Evolutionary conservation across 805 yeast genomes (phyloP), one percentile per base, ranked within the genome.

Genomic region (Wickerhamomyces silvicola): DNA sequence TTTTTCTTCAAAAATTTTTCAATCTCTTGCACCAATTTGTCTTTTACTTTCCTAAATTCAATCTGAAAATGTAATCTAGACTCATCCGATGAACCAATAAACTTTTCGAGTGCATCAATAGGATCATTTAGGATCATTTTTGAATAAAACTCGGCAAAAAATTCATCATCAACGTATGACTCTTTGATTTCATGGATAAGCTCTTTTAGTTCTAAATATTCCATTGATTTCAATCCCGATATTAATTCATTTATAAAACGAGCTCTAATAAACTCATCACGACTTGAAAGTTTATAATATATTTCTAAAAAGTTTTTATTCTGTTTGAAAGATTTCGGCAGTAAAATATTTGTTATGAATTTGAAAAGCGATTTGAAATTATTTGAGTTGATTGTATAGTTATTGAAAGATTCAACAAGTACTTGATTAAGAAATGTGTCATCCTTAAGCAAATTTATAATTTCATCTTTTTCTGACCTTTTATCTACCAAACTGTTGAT

Each of bases 241-340:
- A 41, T n/a, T 6, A 47, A n/a, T 27, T 47, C 50, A 28, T 49
- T 50, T 6, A 49, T 25, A 24, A 46, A 49, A 18, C 46, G 50
- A 7, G 39, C 25, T 23, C 47, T 38, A 9, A 49, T 27, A 18
- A 50, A 38, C 19, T 39, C 47, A 31, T 51, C 55, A 12, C 33
- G 39, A 13, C 39, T 42, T 4, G 48, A 38, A 16, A 51, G 29
- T 26, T 43, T 46, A 29, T 37, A 40, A 29, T 48, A 51, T 16
- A 43, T 34, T 5, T 46, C 50, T 18, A 51, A 20, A 15, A 35
- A 36, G 20, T 46, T 46, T 20, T 32, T 36, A 8, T 33, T 20
- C 4, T 29, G 18, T 29, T 41, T 37, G 31, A 35, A 40, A 3
- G 44, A 36, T 21, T 14, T 38, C 24, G 37, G 31, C 0, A 41